These are phyloP conservation scores for Gonapodya prolifera DNA, from an alignment of 192 early-diverging fungal species.

Conservation along the genomic window DNA sequence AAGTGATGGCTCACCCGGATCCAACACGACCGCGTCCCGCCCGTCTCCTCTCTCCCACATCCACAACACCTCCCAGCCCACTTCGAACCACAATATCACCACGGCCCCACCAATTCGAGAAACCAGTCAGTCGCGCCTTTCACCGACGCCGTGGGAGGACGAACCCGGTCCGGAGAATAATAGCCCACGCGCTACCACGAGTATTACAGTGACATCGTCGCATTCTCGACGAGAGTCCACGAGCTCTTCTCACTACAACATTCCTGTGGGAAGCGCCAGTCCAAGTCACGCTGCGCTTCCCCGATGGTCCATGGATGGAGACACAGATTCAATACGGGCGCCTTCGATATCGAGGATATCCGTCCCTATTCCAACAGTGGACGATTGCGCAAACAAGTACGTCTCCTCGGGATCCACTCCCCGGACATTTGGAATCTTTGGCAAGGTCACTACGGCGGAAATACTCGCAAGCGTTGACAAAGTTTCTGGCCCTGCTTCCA, in stretches of 20 bases:
- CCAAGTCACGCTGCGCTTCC: not conserved
- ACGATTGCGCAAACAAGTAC: not conserved
- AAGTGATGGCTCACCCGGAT: not conserved
- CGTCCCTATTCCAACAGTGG: not conserved
- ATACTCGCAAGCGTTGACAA: not conserved
- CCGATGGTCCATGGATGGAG: not conserved
- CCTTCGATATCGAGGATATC: not conserved
- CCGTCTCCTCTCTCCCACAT: not conserved
- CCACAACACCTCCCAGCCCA: too few relatives aligned
- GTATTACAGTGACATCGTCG: not conserved
- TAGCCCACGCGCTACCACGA: not conserved
- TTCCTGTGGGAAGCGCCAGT: not conserved
- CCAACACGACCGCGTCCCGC: not conserved
- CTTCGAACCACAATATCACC: not conserved
- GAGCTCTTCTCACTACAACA: not conserved
- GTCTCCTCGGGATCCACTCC: not conserved
- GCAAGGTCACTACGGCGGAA: not conserved
- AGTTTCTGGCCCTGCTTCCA: not conserved
- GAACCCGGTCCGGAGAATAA: not conserved
- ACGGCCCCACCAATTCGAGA: not conserved
- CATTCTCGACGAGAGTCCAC: not conserved
- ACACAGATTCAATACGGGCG: not conserved
- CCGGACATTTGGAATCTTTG: not conserved
- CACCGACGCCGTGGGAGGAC: not conserved
- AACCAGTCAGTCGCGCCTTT: not conserved